These are phyloP conservation scores for Blakeslea trispora DNA, from an alignment of 371 early-diverging fungal genomes.

Conservation along the genomic window DNA sequence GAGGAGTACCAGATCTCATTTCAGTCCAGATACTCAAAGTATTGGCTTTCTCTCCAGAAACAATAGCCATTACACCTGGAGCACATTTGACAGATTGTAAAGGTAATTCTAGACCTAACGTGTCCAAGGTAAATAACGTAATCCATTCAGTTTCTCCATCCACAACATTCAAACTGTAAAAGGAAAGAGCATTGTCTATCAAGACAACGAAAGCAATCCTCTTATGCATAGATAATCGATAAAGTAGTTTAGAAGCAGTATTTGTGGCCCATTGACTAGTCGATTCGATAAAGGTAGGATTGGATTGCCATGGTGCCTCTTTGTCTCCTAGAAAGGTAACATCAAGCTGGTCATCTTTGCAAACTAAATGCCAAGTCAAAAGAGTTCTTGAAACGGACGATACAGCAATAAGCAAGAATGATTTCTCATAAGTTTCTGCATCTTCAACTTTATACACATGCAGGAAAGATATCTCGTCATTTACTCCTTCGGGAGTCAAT, in stretches of 20 bases:
- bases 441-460: conserved; percentile 34
- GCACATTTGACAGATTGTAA: conserved; percentile 19
- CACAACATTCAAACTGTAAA: conserved; percentile 17
- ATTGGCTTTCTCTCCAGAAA: conserved; percentile 16
- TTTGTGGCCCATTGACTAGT: conserved; percentile 27
- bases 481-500: background rate
- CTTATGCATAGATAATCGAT: conserved; percentile 12
- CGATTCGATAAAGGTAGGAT: conserved; percentile 8
- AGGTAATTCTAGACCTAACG: background rate
- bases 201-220: conserved; percentile 10
- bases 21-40: conserved; percentile 39
- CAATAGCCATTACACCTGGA: conserved; percentile 19
- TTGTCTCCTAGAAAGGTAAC: conserved; percentile 14
- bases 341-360: background rate
- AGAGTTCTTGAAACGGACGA: conserved; percentile 16
- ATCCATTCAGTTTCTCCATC: conserved; percentile 23
- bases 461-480: conserved; percentile 23
- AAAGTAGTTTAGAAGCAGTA: conserved; percentile 25
- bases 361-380: conserved; percentile 31
- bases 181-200: conserved; percentile 12
- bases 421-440: conserved; percentile 8
- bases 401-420: conserved; percentile 30
- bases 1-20: conserved; percentile 34
- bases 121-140: conserved; percentile 25
- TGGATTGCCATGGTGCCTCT: conserved; percentile 12